Conservation (phyloP, 441 rosid genomes). For the Syzygium malaccense region DNA sequence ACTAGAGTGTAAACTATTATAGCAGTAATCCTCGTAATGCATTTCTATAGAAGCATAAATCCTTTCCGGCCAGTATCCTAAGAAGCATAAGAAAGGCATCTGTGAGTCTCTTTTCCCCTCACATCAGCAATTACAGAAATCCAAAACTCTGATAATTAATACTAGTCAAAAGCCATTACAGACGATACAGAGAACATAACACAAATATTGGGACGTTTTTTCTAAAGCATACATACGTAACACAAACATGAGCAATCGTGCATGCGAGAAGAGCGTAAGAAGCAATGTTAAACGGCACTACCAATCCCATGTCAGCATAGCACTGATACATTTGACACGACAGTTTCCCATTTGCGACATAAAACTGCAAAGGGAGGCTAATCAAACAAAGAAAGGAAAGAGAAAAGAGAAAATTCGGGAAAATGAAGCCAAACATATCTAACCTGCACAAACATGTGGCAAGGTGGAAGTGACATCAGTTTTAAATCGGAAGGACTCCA, state of each 20-base stretch:
- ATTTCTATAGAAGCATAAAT: neutral
- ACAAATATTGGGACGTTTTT: neutral
- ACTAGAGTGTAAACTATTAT: neutral
- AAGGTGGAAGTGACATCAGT: constrained; percentile 85
- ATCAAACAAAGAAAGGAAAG: neutral
- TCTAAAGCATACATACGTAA: constrained; percentile 21
- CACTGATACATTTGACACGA: constrained; percentile 86
- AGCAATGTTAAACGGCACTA: constrained; percentile 80
- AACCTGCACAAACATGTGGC: constrained; percentile 95
- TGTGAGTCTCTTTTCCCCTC: neutral
- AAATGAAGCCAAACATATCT: neutral
- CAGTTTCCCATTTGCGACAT: constrained; percentile 72
- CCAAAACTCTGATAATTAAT: neutral
- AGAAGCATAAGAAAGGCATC: neutral
- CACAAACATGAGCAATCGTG: constrained; percentile 78
- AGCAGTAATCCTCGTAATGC: neutral
- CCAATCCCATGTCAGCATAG: constrained; percentile 35
- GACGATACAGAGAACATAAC: neutral
- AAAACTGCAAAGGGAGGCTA: constrained; percentile 34
- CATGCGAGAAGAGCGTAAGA: constrained; percentile 71
- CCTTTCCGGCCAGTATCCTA: neutral
- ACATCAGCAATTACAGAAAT: neutral
- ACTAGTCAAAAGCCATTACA: neutral
- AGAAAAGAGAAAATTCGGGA: neutral
- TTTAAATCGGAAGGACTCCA: constrained; percentile 89